Evolutionary conservation across 306 rosid species (phyloP).

Genomic region (Styphnolobium japonicum): DNA sequence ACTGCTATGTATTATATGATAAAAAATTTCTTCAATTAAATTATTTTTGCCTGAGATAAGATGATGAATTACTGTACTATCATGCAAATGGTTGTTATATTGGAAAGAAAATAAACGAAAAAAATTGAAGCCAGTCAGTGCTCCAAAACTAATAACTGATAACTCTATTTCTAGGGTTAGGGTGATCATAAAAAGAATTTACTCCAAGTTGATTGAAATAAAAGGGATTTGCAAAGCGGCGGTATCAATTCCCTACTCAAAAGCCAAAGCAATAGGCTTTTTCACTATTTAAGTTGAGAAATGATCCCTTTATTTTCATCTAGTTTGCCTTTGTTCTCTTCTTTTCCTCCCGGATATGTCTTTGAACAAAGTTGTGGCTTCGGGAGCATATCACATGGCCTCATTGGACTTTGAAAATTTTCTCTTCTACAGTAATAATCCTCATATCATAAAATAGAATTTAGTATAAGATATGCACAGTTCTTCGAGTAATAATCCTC

Average conservation of each 20-base stretch:
- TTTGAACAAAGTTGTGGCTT: neutral
- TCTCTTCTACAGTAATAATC: neutral
- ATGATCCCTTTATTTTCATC: neutral
- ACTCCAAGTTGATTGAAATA: neutral
- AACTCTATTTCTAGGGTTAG: neutral
- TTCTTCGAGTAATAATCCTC: neutral
- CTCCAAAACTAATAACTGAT: neutral
- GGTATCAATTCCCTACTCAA: neutral
- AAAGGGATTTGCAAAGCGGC: neutral
- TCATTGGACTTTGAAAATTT: slow-evolving; percentile 3
- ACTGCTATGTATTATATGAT: neutral
- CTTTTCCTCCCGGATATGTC: neutral
- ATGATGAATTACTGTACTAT: neutral
- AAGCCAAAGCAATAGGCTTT: neutral
- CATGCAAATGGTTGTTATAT: neutral
- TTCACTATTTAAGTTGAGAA: neutral
- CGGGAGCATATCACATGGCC: slow-evolving; percentile 14
- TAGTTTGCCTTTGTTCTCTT: neutral
- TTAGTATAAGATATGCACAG: neutral
- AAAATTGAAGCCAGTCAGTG: neutral
- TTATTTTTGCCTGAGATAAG: neutral
- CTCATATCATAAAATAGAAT: neutral
- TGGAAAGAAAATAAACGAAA: neutral
- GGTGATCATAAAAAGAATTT: neutral
- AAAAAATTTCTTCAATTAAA: neutral